Base-by-base conservation (phyloP, 192 early-diverging fungal species). In the Ambispora gerdemannii region DNA sequence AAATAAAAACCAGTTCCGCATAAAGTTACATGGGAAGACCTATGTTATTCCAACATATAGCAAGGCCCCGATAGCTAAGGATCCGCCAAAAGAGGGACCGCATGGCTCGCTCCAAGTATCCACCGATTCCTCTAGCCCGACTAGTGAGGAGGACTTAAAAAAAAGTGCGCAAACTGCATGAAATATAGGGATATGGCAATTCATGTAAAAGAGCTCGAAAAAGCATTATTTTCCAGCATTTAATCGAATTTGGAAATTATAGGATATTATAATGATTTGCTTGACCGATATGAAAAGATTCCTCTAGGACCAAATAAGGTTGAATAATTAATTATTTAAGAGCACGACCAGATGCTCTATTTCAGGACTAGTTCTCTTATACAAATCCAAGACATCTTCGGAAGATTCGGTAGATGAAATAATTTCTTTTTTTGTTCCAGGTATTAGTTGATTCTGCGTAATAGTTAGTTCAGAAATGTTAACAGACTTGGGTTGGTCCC, bases 161-260 rank as follows among this genome's bases (percentile, higher is more conserved):
- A 3, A 3, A 1, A 1, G 19, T n/a, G 27, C 19, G 27, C 8
- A 58, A 58, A 58, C 19, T 25, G 55, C 22, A 58, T 24, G 55
- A 58, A 25, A 13, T 58, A 58, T 58, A 25, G 27, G 55, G 55
- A 58, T n/a, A n/a, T n/a, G n/a, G n/a, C n/a, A n/a, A n/a, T n/a
- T n/a, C n/a, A n/a, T n/a, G n/a, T n/a, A n/a, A n/a, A n/a, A n/a
- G n/a, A n/a, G 22, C 27, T 58, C n/a, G 55, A 58, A 58, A 58
- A 58, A 58, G 13, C 22, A 28, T 28, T 58, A 58, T 58, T 24
- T 24, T 2, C 0, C 27, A 24, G 10, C 27, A 17, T 58, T 3
- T 13, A 58, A 28, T 11, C 17, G 13, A 58, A n/a, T 2, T 13
- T 25, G 19, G 55, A 58, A 58, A 11, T 58, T 25, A 58, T 24